phyloP scores from a whole-genome alignment of 768 basidiomycete genomes.

The Leccinum imitatum region DNA sequence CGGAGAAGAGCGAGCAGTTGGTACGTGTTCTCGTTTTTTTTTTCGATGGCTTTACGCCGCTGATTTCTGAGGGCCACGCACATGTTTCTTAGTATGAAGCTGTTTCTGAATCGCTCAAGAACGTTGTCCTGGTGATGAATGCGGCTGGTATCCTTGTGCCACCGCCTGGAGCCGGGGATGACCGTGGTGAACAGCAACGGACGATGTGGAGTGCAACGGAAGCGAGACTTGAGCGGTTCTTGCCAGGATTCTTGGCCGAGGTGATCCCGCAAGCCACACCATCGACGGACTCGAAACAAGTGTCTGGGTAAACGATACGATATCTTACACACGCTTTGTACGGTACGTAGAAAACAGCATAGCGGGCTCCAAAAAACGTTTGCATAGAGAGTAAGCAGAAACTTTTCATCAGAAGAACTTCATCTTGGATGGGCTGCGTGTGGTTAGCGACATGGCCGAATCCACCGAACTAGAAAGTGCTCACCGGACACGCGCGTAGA shows the following conservation, averaged over 20 bases:
- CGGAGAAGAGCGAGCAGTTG: conserved; percentile 82
- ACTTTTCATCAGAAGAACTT: conserved; percentile 42
- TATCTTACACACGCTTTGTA: conserved; percentile 3
- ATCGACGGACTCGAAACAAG: conserved; percentile 15
- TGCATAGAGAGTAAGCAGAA: not conserved
- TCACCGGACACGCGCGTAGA: conserved; percentile 55
- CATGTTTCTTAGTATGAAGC: conserved; percentile 73
- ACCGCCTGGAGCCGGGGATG: conserved; percentile 38
- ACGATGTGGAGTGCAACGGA: conserved; percentile 84
- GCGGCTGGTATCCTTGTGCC: conserved; percentile 82
- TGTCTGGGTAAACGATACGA: conserved; percentile 10
- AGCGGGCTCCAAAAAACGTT: not conserved
- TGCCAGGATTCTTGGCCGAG: conserved; percentile 85
- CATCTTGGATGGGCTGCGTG: conserved; percentile 61
- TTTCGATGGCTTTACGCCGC: not conserved
- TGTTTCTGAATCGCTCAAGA: conserved; percentile 94
- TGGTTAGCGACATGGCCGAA: not conserved
- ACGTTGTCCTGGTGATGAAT: conserved; percentile 94
- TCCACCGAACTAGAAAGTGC: conserved; percentile 9
- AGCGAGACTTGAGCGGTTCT: conserved; percentile 84
- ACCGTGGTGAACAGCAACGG: conserved; percentile 57
- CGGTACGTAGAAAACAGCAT: not conserved
- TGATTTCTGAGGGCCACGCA: conserved; percentile 2
- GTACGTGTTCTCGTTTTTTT: conserved; percentile 38
- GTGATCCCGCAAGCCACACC: conserved; percentile 44